Percentiles rank a stretch among this genome's conserved stretches.
Conservation (phyloP, 257 asterid species). For the Plantago elongata region DNA sequence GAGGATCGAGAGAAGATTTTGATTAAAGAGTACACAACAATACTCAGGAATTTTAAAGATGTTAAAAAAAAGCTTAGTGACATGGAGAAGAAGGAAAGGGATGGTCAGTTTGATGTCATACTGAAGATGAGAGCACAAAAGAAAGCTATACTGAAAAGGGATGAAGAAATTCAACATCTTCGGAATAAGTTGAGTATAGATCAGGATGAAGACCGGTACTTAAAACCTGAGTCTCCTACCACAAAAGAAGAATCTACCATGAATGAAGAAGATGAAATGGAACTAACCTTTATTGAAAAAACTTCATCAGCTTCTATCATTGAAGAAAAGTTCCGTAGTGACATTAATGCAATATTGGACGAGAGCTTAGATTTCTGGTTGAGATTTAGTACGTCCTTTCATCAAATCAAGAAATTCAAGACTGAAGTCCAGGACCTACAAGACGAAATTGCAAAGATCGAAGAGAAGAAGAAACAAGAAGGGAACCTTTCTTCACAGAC, state of each 20-base stretch:
- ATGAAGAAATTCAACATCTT: constrained; percentile 32
- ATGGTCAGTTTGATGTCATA: constrained; percentile 31
- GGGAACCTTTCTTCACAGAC: constrained; percentile 27
- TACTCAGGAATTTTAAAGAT: constrained; percentile 45
- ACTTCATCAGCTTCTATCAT: constrained; percentile 24
- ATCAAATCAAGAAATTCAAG: constrained; percentile 50
- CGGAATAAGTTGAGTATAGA: constrained; percentile 19
- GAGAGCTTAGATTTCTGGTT: constrained; percentile 62
- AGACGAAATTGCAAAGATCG: constrained; percentile 32
- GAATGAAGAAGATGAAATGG: constrained; percentile 23
- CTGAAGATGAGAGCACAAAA: constrained; percentile 35
- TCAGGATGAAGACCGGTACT: constrained; percentile 1
- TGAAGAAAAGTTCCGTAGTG: constrained; percentile 46
- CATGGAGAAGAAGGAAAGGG: constrained; percentile 38
- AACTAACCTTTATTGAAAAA: constrained; percentile 22
- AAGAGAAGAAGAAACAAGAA: constrained; percentile 32
- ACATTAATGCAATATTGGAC: constrained; percentile 45
- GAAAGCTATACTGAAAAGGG: constrained; percentile 27
- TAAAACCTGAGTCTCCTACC: constrained; percentile 10
- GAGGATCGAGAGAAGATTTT: constrained; percentile 52
- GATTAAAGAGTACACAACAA: constrained; percentile 40
- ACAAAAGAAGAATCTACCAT: constrained; percentile 5
- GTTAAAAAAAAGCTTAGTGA: constrained; percentile 35
- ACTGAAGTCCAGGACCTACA: constrained; percentile 45
- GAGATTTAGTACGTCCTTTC: constrained; percentile 52